Base-by-base conservation (phyloP, 148 eudicot species). In the Drosera capensis region DNA sequence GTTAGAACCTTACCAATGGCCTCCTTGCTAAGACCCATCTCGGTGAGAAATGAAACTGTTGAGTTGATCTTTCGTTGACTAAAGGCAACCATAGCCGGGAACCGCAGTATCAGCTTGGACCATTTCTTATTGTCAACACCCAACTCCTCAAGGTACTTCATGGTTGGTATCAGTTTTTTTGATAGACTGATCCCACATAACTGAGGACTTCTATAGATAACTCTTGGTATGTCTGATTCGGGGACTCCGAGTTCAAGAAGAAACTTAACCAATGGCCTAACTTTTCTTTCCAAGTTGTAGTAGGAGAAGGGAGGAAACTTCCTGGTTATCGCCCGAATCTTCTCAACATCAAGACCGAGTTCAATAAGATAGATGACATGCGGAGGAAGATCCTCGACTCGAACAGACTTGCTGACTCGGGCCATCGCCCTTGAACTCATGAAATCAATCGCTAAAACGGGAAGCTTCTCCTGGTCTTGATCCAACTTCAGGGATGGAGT, bases 301-400 rank as follows among this genome's bases (percentile, higher is more conserved):
- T 77, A 70, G 35, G 90, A 90, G 50, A 85, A 85, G 48, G 95
- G 70, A 17, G 90, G 95, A 56, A 85, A 85, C 63, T 66, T 77
- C 19, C 71, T 73, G 22, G 68, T 77, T 25, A 77, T 65, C 53
- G 68, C 67, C 52, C 74, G 73, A 25, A 85, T 77, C 34, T 62
- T 46, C 50, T 77, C 78, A 14, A 74, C 68, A 25, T 77, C 76
- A 82, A 85, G 77, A 24, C 95, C 95, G 30, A 85, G 82, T 49
- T 85, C 78, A 23, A 67, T 60, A 34, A 85, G 82, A 65, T 80
- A 85, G 31, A 55, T 22, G 46, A 80, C 47, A 48, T 80, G 86
- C 35, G 77, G 67, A 20, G 82, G 86, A 46, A 85, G 81, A 35
- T 72, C 66, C 19, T 66, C 80, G 8, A 47, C 17, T 8, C 76